These are phyloP conservation scores for Amphirosellinia nigrospora DNA, from an alignment of 495 filamentous ascomycete genomes.

Conservation along the genomic window DNA sequence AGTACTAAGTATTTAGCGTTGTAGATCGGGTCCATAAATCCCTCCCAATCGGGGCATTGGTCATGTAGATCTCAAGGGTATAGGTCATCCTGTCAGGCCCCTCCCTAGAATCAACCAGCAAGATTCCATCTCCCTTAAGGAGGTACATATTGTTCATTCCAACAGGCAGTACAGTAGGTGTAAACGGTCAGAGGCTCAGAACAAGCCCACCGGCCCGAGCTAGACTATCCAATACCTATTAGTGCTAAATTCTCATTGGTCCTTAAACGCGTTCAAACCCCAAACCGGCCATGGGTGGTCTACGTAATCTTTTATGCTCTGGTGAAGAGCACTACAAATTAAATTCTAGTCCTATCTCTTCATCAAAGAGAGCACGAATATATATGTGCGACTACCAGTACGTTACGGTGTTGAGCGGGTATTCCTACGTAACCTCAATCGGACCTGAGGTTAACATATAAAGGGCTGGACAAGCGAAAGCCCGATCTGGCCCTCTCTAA, in stretches of 20 bases:
- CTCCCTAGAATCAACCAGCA: background rate
- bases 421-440: background rate
- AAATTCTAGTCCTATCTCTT: background rate
- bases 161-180: background rate
- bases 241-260: slow-evolving; percentile 5
- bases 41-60: too few species aligned
- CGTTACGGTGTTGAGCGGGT: background rate
- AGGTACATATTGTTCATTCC: background rate
- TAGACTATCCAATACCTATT: background rate
- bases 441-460: background rate
- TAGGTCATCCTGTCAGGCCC: too few species aligned
- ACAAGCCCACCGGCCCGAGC: background rate
- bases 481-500: background rate
- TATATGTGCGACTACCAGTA: background rate
- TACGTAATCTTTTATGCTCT: background rate
- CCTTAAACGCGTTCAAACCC: slow-evolving; percentile 4
- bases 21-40: too few species aligned
- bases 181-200: background rate
- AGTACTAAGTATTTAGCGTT: too few species aligned
- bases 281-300: background rate
- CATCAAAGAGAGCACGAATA: background rate
- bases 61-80: too few species aligned
- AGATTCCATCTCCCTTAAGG: background rate
- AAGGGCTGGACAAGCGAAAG: slow-evolving; percentile 3
- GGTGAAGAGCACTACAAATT: too few species aligned